Conservation (phyloP, 495 filamentous ascomycete genomes). For the Staphylotrichum longicolle region DNA sequence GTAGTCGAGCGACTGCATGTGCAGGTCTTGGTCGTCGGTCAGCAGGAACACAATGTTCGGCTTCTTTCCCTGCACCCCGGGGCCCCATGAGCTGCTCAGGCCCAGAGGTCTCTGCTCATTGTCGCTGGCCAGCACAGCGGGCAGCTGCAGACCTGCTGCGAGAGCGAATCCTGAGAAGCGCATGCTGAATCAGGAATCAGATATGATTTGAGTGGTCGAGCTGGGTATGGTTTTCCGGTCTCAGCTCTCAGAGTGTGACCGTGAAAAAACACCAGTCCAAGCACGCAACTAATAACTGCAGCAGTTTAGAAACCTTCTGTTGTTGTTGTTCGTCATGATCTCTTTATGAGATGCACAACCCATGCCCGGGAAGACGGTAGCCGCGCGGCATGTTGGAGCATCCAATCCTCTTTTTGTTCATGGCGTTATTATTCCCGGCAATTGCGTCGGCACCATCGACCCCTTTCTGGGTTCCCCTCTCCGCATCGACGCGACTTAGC, state of each 20-base stretch:
- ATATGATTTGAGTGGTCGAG: not conserved
- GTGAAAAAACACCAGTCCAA: too few relatives aligned
- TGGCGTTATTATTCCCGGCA: conserved; percentile 28
- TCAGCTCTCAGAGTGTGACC: too few relatives aligned
- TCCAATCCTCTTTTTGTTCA: conserved; percentile 12
- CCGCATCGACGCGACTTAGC: not conserved
- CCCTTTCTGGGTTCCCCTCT: not conserved
- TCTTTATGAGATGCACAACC: not conserved
- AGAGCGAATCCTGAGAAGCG: conserved; percentile 19
- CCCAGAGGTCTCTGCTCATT: conserved; percentile 11
- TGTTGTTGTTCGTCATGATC: conserved; percentile 8
- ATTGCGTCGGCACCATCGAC: conserved; percentile 19
- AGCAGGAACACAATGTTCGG: conserved; percentile 65
- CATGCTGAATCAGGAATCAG: conserved; percentile 11
- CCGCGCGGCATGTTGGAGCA: too few relatives aligned
- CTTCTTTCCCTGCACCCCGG: conserved; percentile 14
- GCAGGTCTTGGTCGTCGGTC: conserved; percentile 65
- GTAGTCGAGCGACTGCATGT: conserved; percentile 58
- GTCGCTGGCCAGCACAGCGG: conserved; percentile 9
- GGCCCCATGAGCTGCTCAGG: conserved; percentile 7
- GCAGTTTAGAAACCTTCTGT: not conserved
- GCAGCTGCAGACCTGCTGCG: conserved; percentile 25
- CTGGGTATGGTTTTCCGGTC: too few relatives aligned
- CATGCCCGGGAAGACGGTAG: not conserved
- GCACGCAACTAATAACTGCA: too few relatives aligned